Conservation (phyloP, 305 asterid species). For the Fraxinus velutina region DNA sequence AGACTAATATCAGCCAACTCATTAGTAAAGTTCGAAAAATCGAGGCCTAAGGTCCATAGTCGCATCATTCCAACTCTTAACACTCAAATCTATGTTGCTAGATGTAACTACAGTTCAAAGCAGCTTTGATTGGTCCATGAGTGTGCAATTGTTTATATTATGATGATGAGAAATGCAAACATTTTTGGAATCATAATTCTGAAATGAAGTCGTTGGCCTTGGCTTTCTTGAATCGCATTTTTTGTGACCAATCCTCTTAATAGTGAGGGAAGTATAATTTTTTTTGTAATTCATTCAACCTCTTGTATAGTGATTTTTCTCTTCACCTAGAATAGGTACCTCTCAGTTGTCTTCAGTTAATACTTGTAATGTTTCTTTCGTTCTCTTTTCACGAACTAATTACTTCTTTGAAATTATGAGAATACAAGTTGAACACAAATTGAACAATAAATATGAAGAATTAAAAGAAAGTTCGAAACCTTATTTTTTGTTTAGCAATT, state of each 20-base stretch:
- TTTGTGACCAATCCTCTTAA: not conserved
- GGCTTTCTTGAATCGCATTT: not conserved
- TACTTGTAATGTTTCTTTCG: no score
- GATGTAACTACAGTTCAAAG: no score
- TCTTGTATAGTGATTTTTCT: not conserved
- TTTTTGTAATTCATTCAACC: not conserved
- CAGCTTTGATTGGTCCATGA: no score
- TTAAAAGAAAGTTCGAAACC: constrained; percentile 39
- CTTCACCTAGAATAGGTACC: not conserved
- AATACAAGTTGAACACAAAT: not conserved
- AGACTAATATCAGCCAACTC: no score
- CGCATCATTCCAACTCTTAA: no score
- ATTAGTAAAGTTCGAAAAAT: no score
- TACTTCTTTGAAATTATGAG: not conserved
- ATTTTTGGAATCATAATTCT: not conserved
- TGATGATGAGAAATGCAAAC: not conserved
- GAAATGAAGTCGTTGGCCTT: not conserved
- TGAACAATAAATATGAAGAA: constrained; percentile 30
- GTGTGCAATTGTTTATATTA: no score
- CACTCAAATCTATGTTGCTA: no score
- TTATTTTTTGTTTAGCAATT: no score
- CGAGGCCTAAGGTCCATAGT: no score
- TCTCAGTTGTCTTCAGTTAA: no score
- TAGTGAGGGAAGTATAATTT: not conserved
- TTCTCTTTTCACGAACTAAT: not conserved